A percentile compares a stretch with the other conserved stretches of the same genome.
phyloP scores from a whole-genome alignment of 192 early-diverging fungal genomes.

The Coemansia sp. region DNA sequence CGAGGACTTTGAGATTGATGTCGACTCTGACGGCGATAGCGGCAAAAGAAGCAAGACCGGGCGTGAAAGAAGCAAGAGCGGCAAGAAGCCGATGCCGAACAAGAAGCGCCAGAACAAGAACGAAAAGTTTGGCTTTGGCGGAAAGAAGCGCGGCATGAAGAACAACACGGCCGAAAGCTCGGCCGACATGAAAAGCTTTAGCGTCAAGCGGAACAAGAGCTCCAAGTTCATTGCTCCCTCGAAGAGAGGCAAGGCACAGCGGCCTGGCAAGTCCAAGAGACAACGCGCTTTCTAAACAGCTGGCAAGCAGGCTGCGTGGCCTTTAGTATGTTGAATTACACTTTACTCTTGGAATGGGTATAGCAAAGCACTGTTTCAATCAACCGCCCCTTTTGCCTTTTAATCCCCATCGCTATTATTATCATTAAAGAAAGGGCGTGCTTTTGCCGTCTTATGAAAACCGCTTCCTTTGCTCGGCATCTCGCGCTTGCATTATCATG shows the following conservation, averaged over 20 bases:
- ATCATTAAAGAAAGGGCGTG: no score
- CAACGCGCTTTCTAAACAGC: slow-evolving; percentile 19
- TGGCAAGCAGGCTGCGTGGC: neutral
- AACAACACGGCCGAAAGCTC: slow-evolving; percentile 75
- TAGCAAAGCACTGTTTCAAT: no score
- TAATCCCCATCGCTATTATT: no score
- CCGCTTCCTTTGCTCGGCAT: slow-evolving; percentile 5
- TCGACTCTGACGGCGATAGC: slow-evolving; percentile 33
- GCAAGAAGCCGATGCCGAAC: slow-evolving; percentile 21
- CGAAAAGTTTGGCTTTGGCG: slow-evolving; percentile 89
- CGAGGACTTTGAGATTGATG: slow-evolving; percentile 49
- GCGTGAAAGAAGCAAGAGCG: slow-evolving; percentile 24
- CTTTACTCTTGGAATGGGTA: no score
- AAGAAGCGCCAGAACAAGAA: slow-evolving; percentile 69
- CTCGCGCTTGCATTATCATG: slow-evolving; percentile 18
- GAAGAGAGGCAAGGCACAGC: slow-evolving; percentile 30
- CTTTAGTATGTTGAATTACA: neutral
- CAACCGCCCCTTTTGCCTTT: no score
- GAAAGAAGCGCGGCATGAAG: slow-evolving; percentile 76
- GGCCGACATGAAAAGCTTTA: slow-evolving; percentile 70
- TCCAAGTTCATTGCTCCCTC: slow-evolving; percentile 21
- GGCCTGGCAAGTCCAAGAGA: slow-evolving; percentile 49
- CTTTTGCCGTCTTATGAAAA: neutral
- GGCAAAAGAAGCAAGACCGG: slow-evolving; percentile 9
- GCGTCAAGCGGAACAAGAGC: slow-evolving; percentile 42